These are phyloP conservation scores for Epichloe gansuensis DNA, from an alignment of 2,329 filamentous ascomycete species.

Conservation along the genomic window DNA sequence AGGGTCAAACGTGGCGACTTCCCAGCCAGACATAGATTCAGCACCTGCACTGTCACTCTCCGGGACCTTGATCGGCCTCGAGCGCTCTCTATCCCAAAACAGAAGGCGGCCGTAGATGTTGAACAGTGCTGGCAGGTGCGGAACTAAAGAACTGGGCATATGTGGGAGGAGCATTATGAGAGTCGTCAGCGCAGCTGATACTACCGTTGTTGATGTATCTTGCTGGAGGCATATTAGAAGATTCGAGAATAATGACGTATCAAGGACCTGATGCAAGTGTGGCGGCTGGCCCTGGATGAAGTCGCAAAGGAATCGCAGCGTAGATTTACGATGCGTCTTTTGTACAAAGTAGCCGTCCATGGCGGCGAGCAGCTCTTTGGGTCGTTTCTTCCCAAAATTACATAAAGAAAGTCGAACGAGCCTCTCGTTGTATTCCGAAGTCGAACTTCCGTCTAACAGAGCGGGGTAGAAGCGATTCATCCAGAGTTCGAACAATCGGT, in stretches of 20 bases:
- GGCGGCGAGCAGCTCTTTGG: slow-evolving; percentile 53
- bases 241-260: slow-evolving; percentile 59
- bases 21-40: slow-evolving; percentile 39
- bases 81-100: slow-evolving; percentile 57
- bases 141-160: slow-evolving; percentile 58
- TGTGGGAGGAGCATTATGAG: slow-evolving; percentile 75
- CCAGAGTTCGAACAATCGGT: slow-evolving; percentile 45
- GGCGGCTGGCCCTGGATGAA: slow-evolving; percentile 69
- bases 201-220: slow-evolving; percentile 63
- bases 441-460: slow-evolving; percentile 23
- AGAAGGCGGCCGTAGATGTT: slow-evolving; percentile 68
- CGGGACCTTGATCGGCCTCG: slow-evolving; percentile 24
- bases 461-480: slow-evolving; percentile 33
- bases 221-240: slow-evolving; percentile 61
- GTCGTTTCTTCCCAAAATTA: slow-evolving; percentile 53
- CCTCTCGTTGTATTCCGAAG: slow-evolving; percentile 33
- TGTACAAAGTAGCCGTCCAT: slow-evolving; percentile 55
- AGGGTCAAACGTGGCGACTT: slow-evolving; percentile 47
- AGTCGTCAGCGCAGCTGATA: slow-evolving; percentile 62
- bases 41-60: slow-evolving; percentile 18
- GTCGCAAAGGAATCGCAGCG: slow-evolving; percentile 54
- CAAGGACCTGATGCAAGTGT: slow-evolving; percentile 59
- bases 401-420: slow-evolving; percentile 39
- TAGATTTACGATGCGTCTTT: slow-evolving; percentile 48
- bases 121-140: slow-evolving; percentile 60